A percentile compares a stretch with the other conserved stretches of the same genome.
Evolutionary conservation across 192 early-diverging fungal genomes (phyloP).

Genomic region (Linnemannia schmuckeri): DNA sequence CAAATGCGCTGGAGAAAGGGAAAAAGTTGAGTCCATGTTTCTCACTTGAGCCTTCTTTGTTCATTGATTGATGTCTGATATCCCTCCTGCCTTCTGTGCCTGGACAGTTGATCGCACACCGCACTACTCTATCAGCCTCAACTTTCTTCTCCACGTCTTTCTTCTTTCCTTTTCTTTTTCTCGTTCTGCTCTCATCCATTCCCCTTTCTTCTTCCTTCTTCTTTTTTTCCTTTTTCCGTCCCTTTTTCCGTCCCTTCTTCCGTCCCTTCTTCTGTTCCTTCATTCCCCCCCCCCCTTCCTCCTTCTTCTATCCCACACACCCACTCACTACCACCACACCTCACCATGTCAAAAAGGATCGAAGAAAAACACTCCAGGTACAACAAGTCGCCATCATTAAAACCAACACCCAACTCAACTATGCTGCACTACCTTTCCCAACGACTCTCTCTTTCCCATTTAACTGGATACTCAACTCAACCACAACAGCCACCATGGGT

Average conservation of each 20-base stretch:
- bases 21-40: background rate
- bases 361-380: conserved; percentile 58
- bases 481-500: background rate
- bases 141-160: background rate
- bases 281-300: background rate
- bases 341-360: conserved; percentile 52
- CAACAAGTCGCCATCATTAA: background rate
- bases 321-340: background rate
- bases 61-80: too few species aligned
- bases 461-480: background rate
- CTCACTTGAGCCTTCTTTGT: background rate
- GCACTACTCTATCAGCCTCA: too few species aligned
- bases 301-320: conserved; percentile 2
- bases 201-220: background rate
- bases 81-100: too few species aligned
- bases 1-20: too few species aligned
- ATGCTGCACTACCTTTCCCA: background rate
- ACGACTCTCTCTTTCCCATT: background rate
- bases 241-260: background rate
- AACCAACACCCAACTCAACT: background rate
- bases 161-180: background rate
- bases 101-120: too few species aligned
- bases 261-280: background rate
- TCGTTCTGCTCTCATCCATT: background rate
- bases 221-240: background rate